These are phyloP conservation scores for Trichoderma semiorbis DNA, from an alignment of 2,329 filamentous ascomycete genomes.

Conservation along the genomic window DNA sequence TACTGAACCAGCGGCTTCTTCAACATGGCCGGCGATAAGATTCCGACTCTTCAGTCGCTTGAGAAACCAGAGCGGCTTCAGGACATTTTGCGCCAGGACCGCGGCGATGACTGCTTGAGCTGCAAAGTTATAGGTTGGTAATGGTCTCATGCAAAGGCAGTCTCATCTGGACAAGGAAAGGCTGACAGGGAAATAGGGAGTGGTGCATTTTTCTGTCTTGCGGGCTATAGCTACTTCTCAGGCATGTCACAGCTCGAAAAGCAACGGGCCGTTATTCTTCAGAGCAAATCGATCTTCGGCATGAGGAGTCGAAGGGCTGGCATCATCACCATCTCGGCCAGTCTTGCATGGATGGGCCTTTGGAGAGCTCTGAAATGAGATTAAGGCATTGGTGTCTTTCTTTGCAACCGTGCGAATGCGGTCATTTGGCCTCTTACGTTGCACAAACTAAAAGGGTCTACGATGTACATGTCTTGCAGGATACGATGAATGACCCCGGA, in stretches of 20 bases:
- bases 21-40: conserved; percentile 38
- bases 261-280: conserved; percentile 62
- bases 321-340: conserved; percentile 64
- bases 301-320: conserved; percentile 67
- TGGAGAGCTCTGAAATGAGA: conserved; percentile 61
- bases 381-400: background rate
- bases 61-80: conserved; percentile 61
- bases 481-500: background rate
- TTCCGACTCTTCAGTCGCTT: conserved; percentile 50
- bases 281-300: conserved; percentile 67
- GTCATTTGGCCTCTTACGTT: background rate
- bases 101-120: conserved; percentile 63
- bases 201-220: conserved; percentile 70
- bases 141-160: background rate
- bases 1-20: background rate
- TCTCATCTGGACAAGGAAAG: background rate
- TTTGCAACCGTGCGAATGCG: too few relatives aligned
- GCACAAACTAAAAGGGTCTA: background rate
- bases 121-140: conserved; percentile 68
- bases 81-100: conserved; percentile 53
- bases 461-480: background rate
- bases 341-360: conserved; percentile 66
- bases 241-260: conserved; percentile 68
- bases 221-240: conserved; percentile 72
- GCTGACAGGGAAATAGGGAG: conserved; percentile 51